A percentile compares a stretch with the other conserved stretches of the same genome.
Conservation (phyloP, 805 yeast genomes). For the Candida pseudofarinosa region DNA sequence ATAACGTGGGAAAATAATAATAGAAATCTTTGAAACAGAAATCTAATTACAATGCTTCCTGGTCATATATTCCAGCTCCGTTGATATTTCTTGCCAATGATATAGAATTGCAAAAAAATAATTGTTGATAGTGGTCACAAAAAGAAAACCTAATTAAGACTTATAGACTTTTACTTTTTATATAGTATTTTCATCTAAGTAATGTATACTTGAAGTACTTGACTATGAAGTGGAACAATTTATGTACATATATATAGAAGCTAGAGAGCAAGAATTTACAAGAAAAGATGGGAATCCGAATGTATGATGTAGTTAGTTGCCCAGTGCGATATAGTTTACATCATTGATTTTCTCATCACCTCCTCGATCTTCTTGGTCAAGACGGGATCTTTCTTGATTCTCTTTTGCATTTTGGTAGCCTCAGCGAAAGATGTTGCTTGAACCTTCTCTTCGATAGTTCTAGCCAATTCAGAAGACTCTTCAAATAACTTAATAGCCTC, state of each 20-base stretch:
- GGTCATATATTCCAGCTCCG: too few relatives aligned
- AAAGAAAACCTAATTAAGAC: not conserved
- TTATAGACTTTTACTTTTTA: too few relatives aligned
- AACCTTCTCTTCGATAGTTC: conserved; percentile 80
- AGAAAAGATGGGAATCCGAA: not conserved
- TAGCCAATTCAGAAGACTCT: conserved; percentile 75
- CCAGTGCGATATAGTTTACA: not conserved
- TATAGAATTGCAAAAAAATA: too few relatives aligned
- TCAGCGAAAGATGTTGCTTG: conserved; percentile 91
- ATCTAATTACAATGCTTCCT: too few relatives aligned
- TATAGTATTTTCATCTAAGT: not conserved
- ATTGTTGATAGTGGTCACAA: not conserved
- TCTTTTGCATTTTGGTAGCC: conserved; percentile 86
- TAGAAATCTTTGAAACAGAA: too few relatives aligned
- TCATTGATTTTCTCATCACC: conserved; percentile 36
- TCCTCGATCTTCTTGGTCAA: conserved; percentile 61
- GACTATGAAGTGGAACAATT: not conserved
- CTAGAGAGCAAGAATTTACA: not conserved
- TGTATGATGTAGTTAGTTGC: not conserved
- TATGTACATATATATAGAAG: not conserved
- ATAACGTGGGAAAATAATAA: too few relatives aligned
- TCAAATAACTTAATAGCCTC: conserved; percentile 81
- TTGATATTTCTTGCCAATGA: too few relatives aligned
- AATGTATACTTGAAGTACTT: not conserved
- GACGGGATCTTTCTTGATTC: conserved; percentile 66